Conservation (phyloP, 2,329 filamentous ascomycete species). For the Ceratocystis destructans region DNA sequence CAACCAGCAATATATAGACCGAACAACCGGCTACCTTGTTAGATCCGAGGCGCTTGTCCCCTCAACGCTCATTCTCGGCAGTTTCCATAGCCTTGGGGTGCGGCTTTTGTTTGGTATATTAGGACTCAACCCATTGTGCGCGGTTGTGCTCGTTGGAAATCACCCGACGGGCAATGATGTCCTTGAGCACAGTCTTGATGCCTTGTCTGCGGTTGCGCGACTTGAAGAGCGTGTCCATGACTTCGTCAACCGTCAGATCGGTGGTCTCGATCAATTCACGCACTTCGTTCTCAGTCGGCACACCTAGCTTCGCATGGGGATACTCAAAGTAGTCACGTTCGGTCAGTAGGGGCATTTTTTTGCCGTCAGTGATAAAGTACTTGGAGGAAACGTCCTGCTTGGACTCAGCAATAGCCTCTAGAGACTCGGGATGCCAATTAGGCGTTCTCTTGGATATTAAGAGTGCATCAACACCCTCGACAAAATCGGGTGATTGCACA, state of each 20-base stretch:
- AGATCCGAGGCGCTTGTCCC: neutral
- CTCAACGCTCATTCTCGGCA: neutral
- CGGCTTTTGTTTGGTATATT: neutral
- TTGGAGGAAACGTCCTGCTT: conserved; percentile 40
- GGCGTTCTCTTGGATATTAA: conserved; percentile 30
- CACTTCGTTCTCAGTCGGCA: conserved; percentile 59
- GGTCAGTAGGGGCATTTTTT: conserved; percentile 40
- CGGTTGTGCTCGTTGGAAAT: conserved; percentile 32
- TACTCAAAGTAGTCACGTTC: conserved; percentile 54
- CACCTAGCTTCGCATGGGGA: conserved; percentile 53
- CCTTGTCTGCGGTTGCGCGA: conserved; percentile 52
- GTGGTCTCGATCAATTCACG: conserved; percentile 31
- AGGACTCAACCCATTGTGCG: conserved; percentile 27
- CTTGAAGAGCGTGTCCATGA: conserved; percentile 49
- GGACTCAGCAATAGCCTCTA: conserved; percentile 47
- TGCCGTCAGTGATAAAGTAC: conserved; percentile 48
- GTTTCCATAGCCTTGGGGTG: neutral
- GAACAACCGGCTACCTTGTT: neutral
- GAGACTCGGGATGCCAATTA: conserved; percentile 62
- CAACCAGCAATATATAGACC: neutral
- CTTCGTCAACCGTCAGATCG: conserved; percentile 37
- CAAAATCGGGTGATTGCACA: conserved; percentile 85
- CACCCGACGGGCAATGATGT: conserved; percentile 54
- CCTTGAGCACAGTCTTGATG: conserved; percentile 51
- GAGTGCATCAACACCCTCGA: conserved; percentile 57